These are phyloP conservation scores for Aaosphaeria arxii DNA, from an alignment of 2,329 filamentous ascomycete species.

Conservation along the genomic window DNA sequence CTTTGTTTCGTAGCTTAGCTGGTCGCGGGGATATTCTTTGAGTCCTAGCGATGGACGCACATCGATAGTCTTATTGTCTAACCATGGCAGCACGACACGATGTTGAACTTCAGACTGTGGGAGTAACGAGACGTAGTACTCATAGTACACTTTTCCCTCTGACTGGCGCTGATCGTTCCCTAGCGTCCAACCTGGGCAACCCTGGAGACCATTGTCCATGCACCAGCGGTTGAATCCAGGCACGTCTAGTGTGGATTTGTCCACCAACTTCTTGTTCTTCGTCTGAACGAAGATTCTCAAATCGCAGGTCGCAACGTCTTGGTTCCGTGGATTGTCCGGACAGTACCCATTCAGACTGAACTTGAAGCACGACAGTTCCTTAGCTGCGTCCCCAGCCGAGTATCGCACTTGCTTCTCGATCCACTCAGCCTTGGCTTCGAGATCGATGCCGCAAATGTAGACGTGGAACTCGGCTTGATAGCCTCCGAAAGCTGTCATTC, in stretches of 20 bases:
- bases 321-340: slow-evolving; percentile 19
- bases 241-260: slow-evolving; percentile 18
- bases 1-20: slow-evolving; percentile 22
- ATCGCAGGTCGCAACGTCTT: slow-evolving; percentile 31
- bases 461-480: slow-evolving; percentile 45
- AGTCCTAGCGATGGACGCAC: slow-evolving; percentile 4
- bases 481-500: slow-evolving; percentile 42
- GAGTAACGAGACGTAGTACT: slow-evolving; percentile 38
- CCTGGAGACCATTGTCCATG: slow-evolving; percentile 14
- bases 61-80: slow-evolving; percentile 11
- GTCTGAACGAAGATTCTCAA: slow-evolving; percentile 29
- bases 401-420: slow-evolving; percentile 38
- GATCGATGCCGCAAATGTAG: slow-evolving; percentile 42
- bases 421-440: slow-evolving; percentile 41
- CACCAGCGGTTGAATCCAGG: slow-evolving; percentile 13
- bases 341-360: slow-evolving; percentile 25
- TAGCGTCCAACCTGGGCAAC: slow-evolving; percentile 12
- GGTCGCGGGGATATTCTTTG: slow-evolving; percentile 12
- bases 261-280: slow-evolving; percentile 16
- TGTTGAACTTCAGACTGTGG: slow-evolving; percentile 20
- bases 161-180: slow-evolving; percentile 14
- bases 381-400: slow-evolving; percentile 19
- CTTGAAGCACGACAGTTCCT: slow-evolving; percentile 34
- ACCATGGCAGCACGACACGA: slow-evolving; percentile 16
- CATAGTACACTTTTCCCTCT: slow-evolving; percentile 24